phyloP scores from a whole-genome alignment of 768 basidiomycete genomes.

The Psilocybe cyanescens region DNA sequence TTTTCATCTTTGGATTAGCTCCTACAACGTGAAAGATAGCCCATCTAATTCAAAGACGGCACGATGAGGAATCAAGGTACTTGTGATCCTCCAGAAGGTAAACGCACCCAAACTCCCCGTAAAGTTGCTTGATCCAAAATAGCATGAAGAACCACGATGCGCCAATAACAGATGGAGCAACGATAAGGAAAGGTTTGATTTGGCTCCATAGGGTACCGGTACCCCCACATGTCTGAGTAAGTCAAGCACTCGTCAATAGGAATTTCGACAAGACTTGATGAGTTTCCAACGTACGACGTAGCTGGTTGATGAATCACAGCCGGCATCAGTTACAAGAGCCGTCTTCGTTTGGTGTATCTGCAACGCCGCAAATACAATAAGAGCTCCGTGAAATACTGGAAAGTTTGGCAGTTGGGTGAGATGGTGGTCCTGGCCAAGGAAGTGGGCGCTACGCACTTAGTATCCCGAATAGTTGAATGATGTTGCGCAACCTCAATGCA shows the following conservation, averaged over 20 bases:
- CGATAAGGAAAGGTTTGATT: constrained; percentile 71
- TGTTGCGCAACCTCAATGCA: constrained; percentile 78
- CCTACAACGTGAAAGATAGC: constrained; percentile 90
- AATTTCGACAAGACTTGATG: background rate
- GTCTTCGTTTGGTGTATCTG: constrained; percentile 77
- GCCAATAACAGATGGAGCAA: constrained; percentile 71
- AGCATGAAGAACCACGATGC: constrained; percentile 68
- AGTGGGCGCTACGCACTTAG: constrained; percentile 48
- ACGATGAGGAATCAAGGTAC: constrained; percentile 2
- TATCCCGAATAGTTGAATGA: constrained; percentile 78
- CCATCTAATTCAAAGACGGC: constrained; percentile 56
- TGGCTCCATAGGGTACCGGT: constrained; percentile 58
- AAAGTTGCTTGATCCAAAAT: constrained; percentile 73
- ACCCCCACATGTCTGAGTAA: constrained; percentile 49
- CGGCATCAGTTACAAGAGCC: constrained; percentile 49
- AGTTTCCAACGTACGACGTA: constrained; percentile 42
- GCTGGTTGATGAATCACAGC: constrained; percentile 27
- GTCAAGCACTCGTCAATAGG: background rate
- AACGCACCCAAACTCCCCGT: constrained; percentile 81
- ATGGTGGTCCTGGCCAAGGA: background rate
- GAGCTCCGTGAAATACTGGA: constrained; percentile 74
- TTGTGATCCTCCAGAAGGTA: background rate
- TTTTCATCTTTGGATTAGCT: constrained; percentile 83
- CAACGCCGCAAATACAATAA: constrained; percentile 73
- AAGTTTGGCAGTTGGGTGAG: background rate